phyloP scores from a whole-genome alignment of 2,329 filamentous ascomycete species.

The Drechslerella stenobrocha region DNA sequence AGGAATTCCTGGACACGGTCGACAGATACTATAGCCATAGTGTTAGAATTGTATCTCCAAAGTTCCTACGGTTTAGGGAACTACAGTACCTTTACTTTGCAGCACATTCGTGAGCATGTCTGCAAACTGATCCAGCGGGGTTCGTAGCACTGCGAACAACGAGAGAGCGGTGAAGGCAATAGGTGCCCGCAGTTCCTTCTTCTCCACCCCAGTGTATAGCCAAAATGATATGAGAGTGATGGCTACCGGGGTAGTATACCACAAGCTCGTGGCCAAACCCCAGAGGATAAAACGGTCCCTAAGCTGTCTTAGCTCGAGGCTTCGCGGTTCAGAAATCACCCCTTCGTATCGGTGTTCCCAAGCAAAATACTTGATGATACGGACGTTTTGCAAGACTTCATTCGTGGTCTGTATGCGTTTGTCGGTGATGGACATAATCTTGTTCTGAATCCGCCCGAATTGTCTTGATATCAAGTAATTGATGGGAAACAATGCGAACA shows the following conservation, averaged over 20 bases:
- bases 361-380: constrained; percentile 99
- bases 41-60: constrained; percentile 4
- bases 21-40: constrained; percentile 68
- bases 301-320: constrained; percentile 74
- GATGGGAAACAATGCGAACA: constrained; percentile 82
- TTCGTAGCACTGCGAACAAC: constrained; percentile 88
- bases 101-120: constrained; percentile 99
- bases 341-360: constrained; percentile 92
- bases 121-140: constrained; percentile 90
- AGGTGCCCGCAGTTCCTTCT: constrained; percentile 85
- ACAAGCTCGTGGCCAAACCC: constrained; percentile 87
- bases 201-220: constrained; percentile 85
- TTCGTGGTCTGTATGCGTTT: constrained; percentile 96
- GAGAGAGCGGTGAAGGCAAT: constrained; percentile 95
- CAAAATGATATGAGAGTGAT: constrained; percentile 98
- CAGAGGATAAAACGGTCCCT: constrained; percentile 85
- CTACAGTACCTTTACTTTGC: constrained; percentile 69
- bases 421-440: constrained; percentile 89
- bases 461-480: constrained; percentile 86
- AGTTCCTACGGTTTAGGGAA: background rate
- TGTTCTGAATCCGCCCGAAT: constrained; percentile 84
- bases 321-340: constrained; percentile 85
- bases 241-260: constrained; percentile 91
- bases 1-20: constrained; percentile 95
- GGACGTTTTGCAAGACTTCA: constrained; percentile 93